These are phyloP conservation scores for Juncus inflexus DNA, from an alignment of 176 grass and related monocot species.

Conservation along the genomic window DNA sequence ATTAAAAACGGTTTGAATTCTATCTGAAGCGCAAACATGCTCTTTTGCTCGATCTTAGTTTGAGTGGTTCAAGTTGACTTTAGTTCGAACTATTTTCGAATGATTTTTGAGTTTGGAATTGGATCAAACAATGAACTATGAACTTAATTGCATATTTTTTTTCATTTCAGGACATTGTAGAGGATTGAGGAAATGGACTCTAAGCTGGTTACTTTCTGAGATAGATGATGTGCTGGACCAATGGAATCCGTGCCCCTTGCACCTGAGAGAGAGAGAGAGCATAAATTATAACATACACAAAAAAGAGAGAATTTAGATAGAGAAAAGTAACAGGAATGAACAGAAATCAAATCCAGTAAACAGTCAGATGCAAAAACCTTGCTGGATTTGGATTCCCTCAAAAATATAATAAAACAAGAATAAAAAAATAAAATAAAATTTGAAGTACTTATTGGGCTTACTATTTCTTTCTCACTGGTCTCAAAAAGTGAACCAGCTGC, in stretches of 20 bases:
- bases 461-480: constrained; percentile 18
- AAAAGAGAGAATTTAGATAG: constrained; percentile 11
- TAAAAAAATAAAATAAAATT: too few species aligned
- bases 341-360: constrained; percentile 29
- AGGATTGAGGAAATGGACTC: neutral
- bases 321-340: constrained; percentile 18
- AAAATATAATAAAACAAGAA: too few species aligned
- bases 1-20: too few species aligned
- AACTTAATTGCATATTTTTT: neutral
- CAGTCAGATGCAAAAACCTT: constrained; percentile 24
- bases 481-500: constrained; percentile 10
- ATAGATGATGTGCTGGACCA: constrained; percentile 35
- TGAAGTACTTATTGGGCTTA: constrained; percentile 18
- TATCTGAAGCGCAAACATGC: too few species aligned
- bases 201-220: constrained; percentile 17
- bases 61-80: too few species aligned
- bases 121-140: neutral
- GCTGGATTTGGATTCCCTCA: neutral
- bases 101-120: too few species aligned
- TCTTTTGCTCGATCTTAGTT: too few species aligned
- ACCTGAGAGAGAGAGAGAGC: constrained; percentile 26
- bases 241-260: constrained; percentile 34
- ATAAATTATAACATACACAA: too few species aligned
- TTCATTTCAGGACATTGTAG: constrained; percentile 12
- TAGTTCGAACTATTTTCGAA: too few species aligned